Percentiles rank a stretch among this genome's conserved stretches.
These are phyloP conservation scores for Piromyces sp. DNA, from an alignment of 192 early-diverging fungal genomes.

Conservation along the genomic window DNA sequence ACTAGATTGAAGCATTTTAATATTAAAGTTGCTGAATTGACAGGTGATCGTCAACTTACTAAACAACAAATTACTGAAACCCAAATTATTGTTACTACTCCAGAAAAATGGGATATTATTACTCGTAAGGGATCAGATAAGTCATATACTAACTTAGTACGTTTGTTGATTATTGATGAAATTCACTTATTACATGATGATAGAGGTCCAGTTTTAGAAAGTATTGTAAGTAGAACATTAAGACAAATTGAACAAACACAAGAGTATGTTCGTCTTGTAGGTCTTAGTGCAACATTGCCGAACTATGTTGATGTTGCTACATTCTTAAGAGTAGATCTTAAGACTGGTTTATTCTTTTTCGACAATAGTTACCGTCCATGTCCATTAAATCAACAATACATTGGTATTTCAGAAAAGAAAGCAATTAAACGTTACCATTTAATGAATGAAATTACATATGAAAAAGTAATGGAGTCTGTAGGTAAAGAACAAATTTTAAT, in stretches of 20 bases:
- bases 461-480: conserved; percentile 78
- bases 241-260: conserved; percentile 78
- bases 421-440: conserved; percentile 77
- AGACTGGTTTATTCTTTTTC: conserved; percentile 77
- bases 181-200: conserved; percentile 93
- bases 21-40: conserved; percentile 85
- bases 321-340: conserved; percentile 71
- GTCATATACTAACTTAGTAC: conserved; percentile 74
- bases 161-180: conserved; percentile 89
- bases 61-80: conserved; percentile 91
- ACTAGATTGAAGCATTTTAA: conserved; percentile 56
- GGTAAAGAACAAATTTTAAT: conserved; percentile 75
- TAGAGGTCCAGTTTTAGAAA: conserved; percentile 90
- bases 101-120: conserved; percentile 98
- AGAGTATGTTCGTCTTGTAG: conserved; percentile 74
- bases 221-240: conserved; percentile 71
- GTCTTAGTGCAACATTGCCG: conserved; percentile 82
- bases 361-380: conserved; percentile 83
- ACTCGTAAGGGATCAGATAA: conserved; percentile 89
- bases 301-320: conserved; percentile 91
- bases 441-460: conserved; percentile 94
- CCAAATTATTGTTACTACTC: conserved; percentile 93
- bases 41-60: conserved; percentile 90
- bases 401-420: conserved; percentile 95
- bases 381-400: conserved; percentile 87